Percentiles rank a stretch among this genome's conserved stretches.
Conservation (phyloP, 768 basidiomycete genomes). For the Phylloporus sp. region DNA sequence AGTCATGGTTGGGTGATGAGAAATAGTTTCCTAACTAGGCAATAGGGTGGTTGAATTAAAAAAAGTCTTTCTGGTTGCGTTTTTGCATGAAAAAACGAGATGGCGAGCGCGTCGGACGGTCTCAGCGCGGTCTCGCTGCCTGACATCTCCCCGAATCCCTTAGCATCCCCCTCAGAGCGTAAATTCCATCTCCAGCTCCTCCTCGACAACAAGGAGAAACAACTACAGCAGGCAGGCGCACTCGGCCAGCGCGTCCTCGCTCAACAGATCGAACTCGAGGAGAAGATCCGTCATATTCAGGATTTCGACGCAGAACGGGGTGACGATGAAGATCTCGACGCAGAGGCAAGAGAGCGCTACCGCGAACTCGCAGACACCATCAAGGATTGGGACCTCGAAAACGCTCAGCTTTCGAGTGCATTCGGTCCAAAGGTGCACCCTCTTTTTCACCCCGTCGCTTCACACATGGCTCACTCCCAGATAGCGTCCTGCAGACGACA, state of each 20-base stretch:
- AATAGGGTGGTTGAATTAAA: background rate
- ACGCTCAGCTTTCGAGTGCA: conserved; percentile 64
- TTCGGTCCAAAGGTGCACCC: conserved; percentile 56
- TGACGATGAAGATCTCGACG: conserved; percentile 59
- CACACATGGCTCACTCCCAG: conserved; percentile 4
- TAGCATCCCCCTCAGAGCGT: conserved; percentile 54
- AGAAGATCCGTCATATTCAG: conserved; percentile 77
- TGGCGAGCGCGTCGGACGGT: conserved; percentile 40
- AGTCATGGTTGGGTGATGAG: background rate
- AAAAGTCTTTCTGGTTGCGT: too few relatives aligned
- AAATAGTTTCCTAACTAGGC: conserved; percentile 6
- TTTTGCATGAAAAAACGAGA: too few relatives aligned
- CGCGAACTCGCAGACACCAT: conserved; percentile 73
- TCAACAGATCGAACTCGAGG: conserved; percentile 91
- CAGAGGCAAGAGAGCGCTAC: conserved; percentile 67
- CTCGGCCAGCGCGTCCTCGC: conserved; percentile 91
- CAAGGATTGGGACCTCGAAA: conserved; percentile 73
- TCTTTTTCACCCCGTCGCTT: background rate
- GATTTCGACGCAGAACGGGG: conserved; percentile 60
- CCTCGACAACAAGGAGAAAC: conserved; percentile 86
- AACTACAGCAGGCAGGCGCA: conserved; percentile 86
- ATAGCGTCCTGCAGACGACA: conserved; percentile 44
- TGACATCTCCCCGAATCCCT: conserved; percentile 37
- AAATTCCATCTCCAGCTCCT: conserved; percentile 61
- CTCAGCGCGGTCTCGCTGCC: conserved; percentile 33